Evolutionary conservation across 139 green algal genomes (phyloP), one percentile per base, ranked within the genome.

Genomic region (Auxenochlorella pyrenoidosa): DNA sequence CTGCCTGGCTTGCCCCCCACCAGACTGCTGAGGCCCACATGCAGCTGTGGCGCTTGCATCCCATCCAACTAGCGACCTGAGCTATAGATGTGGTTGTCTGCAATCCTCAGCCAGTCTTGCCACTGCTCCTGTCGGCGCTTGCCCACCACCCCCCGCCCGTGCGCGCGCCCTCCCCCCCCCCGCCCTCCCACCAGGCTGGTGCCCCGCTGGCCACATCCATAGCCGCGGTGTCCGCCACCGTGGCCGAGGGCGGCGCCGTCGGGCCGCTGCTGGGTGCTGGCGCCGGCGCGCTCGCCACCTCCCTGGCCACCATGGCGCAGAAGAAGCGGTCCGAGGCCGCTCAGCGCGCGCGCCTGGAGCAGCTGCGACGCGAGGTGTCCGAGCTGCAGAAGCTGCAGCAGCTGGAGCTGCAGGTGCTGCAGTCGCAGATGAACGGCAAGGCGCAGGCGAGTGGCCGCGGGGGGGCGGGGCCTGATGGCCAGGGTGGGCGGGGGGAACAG

Each of bases 301-400:
- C n/a, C 34, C 70, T 76, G 34, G 34, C 70, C n/a, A 16, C 70
- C 0, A n/a, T 76, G 70, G 70, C n/a, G 1, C 18, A 38, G 22
- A 76, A 76, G 70, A 76, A 76, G 70, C 38, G 36, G 70, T 24
- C 34, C 16, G 70, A 76, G 19, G 70, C 70, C 1, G 70, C 70
- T 34, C 75, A 81, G 28, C 75, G 75, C n/a, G 43, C 34, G 1
- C 75, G 75, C 12, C 75, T 81, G 75, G 51, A 81, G 75, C 43
- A 60, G 75, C 75, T 81, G 75, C 43, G 75, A 0, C 34, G 28
- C 30, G 75, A 81, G 75, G 75, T 81, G 30, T 24, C 43, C 0
- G 75, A 59, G 43, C 75, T 81, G 75, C 75, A 81, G 75, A 59
- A 81, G 43, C 75, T 81, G 75, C 75, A 81, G 75, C 75, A 81